Conservation (phyloP, 371 early-diverging fungal genomes). For the Mucor circinelloides region DNA sequence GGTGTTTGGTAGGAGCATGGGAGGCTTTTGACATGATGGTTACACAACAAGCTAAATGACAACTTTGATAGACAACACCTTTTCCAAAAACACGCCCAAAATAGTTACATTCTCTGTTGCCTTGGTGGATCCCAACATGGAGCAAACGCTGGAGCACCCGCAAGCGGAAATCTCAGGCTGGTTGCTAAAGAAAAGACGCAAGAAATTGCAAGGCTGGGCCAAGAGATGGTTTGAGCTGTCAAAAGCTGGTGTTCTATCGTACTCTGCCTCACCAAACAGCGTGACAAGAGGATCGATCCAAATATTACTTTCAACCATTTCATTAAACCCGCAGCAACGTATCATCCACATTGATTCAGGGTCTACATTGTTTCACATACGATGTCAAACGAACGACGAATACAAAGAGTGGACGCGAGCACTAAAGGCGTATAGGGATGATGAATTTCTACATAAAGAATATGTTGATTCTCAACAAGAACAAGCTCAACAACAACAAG, state of each 20-base stretch:
- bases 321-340: conserved; percentile 55
- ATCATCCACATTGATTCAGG: conserved; percentile 83
- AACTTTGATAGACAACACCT: conserved; percentile 80
- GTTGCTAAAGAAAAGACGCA: conserved; percentile 82
- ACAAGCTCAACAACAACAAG: background rate
- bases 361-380: conserved; percentile 70
- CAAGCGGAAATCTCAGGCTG: conserved; percentile 48
- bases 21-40: background rate
- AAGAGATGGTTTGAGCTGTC: conserved; percentile 67
- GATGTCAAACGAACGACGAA: conserved; percentile 59
- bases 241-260: conserved; percentile 56
- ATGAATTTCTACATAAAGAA: background rate
- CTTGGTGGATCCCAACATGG: conserved; percentile 27
- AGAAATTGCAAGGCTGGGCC: conserved; percentile 82
- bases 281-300: conserved; percentile 72
- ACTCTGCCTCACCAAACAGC: conserved; percentile 57
- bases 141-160: conserved; percentile 9
- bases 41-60: background rate
- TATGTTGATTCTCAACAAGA: background rate
- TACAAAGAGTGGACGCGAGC: conserved; percentile 60
- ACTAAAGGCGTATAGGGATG: conserved; percentile 2
- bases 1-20: conserved; percentile 35
- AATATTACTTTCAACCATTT: conserved; percentile 60
- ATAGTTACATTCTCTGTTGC: conserved; percentile 78
- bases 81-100: conserved; percentile 87